Base-by-base conservation (phyloP, 805 yeast species). In the Limtongia smithiae region DNA sequence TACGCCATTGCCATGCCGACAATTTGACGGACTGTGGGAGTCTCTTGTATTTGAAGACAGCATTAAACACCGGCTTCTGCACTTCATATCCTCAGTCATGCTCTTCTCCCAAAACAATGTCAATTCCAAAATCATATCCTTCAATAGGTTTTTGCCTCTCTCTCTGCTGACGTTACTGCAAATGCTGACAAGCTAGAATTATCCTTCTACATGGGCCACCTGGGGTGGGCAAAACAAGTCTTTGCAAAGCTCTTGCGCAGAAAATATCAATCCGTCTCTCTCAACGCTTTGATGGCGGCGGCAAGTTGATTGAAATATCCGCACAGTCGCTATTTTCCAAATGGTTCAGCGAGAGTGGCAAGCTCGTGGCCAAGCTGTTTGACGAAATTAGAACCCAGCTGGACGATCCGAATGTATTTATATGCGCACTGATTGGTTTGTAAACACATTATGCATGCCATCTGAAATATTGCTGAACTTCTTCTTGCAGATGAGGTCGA, bases 321-420 rank as follows among this genome's bases (percentile, higher is more conserved):
- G 72, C 76, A 47, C 69, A 75, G 6, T 63, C 66, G 32, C 59
- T 75, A 1, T 72, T 74, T 45, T 73, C 78, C 3, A 65, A 72
- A 52, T 75, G 75, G 71, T 68, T 70, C 53, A 76, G 77, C 4
- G 77, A 74, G 54, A 70, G 75, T 24, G 69, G 77, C 3, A 72
- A 70, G 45, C 71, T 72, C 41, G 55, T 74, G 14, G 67, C 66
- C 20, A 46, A 50, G 11, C 54, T 74, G 17, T 73, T 75, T 44
- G 59, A 62, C 14, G 69, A 68, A 27, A 54, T 73, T 4, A 67
- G 63, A 46, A 44, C 45, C 0, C 27, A 71, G 21, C 44, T 68
- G 17, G 47, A 50, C 37, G 43, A 44, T 4, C 51, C 50, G 55
- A 15, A 50, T 50, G 3, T 45, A 56, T 62, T 66, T 48, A 60